Base-by-base conservation (phyloP, 148 eudicot genomes). In the Heliamphora exappendiculata region DNA sequence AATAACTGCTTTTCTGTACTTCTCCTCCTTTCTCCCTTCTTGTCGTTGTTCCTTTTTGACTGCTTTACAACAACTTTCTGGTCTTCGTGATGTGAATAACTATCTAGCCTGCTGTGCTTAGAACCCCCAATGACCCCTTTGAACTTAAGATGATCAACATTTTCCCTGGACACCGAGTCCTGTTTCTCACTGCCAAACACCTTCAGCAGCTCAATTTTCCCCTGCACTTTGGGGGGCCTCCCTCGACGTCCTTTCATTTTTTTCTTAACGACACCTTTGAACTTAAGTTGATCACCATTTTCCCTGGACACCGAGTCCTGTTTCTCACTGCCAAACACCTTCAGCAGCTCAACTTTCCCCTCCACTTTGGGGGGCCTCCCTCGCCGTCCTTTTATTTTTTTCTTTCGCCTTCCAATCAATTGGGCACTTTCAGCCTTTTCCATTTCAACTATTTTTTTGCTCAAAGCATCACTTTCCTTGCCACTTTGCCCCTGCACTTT, bases 301-400 rank as follows among this genome's bases (percentile, higher is more conserved):
- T 54, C 31, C 41, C 69, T 51, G 24, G 59, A 39, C 57, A 33
- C 37, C 62, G 41, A 67, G 79, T 70, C 49, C 44, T 28, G 82
- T 63, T 82, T 89, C 53, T 55, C 72, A 78, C 67, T 11, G 37
- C 31, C 49, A 16, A 34, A 59, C 29, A 67, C 55, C 63, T 76
- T 77, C 49, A 49, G 14, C 70, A 26, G 67, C 63, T 63, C 80
- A 71, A 57, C 42, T 78, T 64, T 34, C 29, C 64, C 76, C 62
- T 36, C 55, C 73, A 74, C 55, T 75, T 82, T 85, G n/a, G 77
- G 84, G 7, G 87, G 88, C 72, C 93, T 85, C 68, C 86, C 93
- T 75, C 87, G 86, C 6, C 65, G 76, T 24, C 78, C 75, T 78
- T 72, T 76, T 19, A 22, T 0, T 53, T 51, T 67, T 37, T 55